Percentiles rank a stretch among this genome's conserved stretches.
Conservation (phyloP, 2,329 filamentous ascomycete species). For the Diaporthe vaccinii region DNA sequence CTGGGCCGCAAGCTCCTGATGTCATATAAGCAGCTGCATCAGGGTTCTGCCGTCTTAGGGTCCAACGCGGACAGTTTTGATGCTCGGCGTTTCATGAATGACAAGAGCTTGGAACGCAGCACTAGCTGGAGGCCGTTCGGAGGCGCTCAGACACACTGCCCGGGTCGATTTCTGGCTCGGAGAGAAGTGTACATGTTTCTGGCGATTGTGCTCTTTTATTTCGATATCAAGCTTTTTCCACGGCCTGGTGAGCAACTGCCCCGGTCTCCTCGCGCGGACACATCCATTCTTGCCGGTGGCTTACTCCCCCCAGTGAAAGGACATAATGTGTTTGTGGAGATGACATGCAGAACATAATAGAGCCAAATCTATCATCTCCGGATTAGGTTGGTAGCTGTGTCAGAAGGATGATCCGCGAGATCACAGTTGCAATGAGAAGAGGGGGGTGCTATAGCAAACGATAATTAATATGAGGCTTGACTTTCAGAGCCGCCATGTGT, state of each 20-base stretch:
- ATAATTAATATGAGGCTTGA: too few species aligned
- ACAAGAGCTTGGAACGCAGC: conserved; percentile 12
- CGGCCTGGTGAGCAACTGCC: neutral
- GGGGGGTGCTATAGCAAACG: too few species aligned
- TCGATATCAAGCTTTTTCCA: conserved; percentile 21
- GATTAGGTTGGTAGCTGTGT: too few species aligned
- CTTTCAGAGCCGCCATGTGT: too few species aligned
- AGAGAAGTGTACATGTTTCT: conserved; percentile 32
- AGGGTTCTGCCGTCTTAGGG: conserved; percentile 8
- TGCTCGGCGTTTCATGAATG: conserved; percentile 3
- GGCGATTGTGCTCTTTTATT: conserved; percentile 10
- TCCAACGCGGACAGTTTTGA: neutral
- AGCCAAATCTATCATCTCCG: neutral
- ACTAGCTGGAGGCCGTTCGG: conserved; percentile 34
- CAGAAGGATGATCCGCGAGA: too few species aligned
- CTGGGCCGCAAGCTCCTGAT: conserved; percentile 13
- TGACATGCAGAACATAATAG: neutral
- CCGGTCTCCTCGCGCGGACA: neutral
- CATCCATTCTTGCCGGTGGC: neutral
- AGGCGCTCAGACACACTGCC: conserved; percentile 1
- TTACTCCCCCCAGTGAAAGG: neutral
- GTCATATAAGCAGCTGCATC: conserved; percentile 28
- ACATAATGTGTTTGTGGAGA: neutral
- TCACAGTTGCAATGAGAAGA: too few species aligned
- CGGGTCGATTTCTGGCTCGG: conserved; percentile 1